phyloP scores from a whole-genome alignment of 129 eudicot genomes.

The Sambucus nigra region DNA sequence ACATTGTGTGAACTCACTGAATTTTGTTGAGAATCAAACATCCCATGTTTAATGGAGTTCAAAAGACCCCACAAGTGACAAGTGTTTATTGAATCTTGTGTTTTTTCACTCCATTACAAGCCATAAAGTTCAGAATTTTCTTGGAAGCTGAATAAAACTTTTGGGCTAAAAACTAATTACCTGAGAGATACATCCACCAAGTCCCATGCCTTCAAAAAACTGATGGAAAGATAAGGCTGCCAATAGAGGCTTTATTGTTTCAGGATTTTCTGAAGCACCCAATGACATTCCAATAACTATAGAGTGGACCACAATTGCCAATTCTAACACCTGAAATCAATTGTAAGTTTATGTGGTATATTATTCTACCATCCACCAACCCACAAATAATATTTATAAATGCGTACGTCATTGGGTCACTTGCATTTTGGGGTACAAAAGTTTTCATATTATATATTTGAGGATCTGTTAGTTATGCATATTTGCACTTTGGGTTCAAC shows the following conservation, averaged over 20 bases:
- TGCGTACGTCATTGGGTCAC: too few relatives aligned
- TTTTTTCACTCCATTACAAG: too few relatives aligned
- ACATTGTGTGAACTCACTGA: too few relatives aligned
- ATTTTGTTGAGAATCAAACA: too few relatives aligned
- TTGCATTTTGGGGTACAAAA: too few relatives aligned
- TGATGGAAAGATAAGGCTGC: conserved; percentile 76
- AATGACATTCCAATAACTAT: conserved; percentile 67
- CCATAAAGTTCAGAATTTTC: neutral
- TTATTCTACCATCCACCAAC: neutral
- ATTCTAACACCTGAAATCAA: conserved; percentile 48
- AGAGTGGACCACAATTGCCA: conserved; percentile 66
- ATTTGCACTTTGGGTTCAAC: too few relatives aligned
- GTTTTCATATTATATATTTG: too few relatives aligned
- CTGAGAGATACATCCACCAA: conserved; percentile 86
- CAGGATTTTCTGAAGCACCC: conserved; percentile 46
- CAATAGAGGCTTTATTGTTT: conserved; percentile 55
- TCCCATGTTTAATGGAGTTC: too few relatives aligned
- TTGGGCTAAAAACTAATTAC: conserved; percentile 8
- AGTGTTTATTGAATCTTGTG: neutral
- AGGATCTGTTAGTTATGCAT: too few relatives aligned
- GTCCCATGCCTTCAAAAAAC: conserved; percentile 82
- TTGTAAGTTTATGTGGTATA: neutral
- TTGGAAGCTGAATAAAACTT: neutral
- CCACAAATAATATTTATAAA: neutral
- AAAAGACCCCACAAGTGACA: too few relatives aligned